Evolutionary conservation across 345 rosid genomes (phyloP).

Genomic region (Citrus unshiu): DNA sequence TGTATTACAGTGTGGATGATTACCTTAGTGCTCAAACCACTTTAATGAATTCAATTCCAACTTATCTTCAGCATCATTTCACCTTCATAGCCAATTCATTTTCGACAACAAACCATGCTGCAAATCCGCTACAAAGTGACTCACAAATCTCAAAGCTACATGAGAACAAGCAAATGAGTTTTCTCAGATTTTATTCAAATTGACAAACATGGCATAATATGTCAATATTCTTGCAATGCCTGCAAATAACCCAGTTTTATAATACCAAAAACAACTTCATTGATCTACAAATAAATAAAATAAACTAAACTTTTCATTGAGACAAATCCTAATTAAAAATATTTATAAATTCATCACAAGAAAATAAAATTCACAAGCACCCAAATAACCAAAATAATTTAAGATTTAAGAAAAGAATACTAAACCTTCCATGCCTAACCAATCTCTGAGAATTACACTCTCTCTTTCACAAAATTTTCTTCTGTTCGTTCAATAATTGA

Average conservation of each 20-base stretch:
- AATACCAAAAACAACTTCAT: not conserved
- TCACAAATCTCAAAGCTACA: not conserved
- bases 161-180: not conserved
- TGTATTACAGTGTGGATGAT: too few species aligned
- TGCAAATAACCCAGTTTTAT: not conserved
- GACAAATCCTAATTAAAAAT: not conserved
- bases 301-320: not conserved
- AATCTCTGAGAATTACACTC: not conserved
- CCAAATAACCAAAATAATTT: slow-evolving; percentile 11
- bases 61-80: not conserved
- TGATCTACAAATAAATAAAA: not conserved
- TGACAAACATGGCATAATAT: not conserved
- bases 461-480: not conserved
- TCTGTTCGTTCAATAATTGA: slow-evolving; percentile 19
- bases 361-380: not conserved
- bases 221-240: not conserved
- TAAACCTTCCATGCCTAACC: slow-evolving; percentile 32
- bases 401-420: not conserved
- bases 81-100: not conserved
- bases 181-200: not conserved
- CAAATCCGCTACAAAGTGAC: not conserved
- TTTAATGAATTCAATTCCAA: too few species aligned
- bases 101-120: not conserved
- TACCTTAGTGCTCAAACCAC: too few species aligned
- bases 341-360: not conserved